Conservation (phyloP, 1,284 basidiomycete genomes). For the Stereum hirsutum region DNA sequence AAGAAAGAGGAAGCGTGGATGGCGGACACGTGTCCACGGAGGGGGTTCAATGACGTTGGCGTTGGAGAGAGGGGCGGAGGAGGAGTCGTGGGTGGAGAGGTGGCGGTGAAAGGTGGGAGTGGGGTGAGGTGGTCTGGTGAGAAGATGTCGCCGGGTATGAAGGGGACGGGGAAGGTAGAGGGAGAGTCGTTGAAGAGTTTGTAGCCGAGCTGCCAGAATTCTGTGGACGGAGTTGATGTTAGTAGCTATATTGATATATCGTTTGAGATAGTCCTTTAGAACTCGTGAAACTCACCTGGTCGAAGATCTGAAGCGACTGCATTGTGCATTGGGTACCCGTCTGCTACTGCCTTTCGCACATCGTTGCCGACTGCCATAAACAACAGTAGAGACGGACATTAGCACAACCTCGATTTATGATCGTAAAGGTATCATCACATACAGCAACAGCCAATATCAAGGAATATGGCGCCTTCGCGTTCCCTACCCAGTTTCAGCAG, state of each 20-base stretch:
- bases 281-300: neutral
- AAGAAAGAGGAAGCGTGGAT: conserved; percentile 37
- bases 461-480: conserved; percentile 8
- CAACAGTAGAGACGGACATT: too few species aligned
- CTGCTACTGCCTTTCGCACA: neutral
- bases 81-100: conserved; percentile 11
- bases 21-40: conserved; percentile 30
- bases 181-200: neutral
- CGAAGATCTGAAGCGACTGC: conserved; percentile 19
- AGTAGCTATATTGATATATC: too few species aligned
- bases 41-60: conserved; percentile 27
- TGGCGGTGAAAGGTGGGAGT: conserved; percentile 17
- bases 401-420: neutral
- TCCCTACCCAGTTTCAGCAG: conserved; percentile 7
- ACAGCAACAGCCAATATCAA: conserved; percentile 13
- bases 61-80: conserved; percentile 21
- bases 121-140: too few species aligned
- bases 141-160: neutral
- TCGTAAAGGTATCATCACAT: neutral
- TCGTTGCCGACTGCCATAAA: conserved; percentile 1
- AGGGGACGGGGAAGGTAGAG: neutral
- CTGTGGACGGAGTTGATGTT: too few species aligned
- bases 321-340: conserved; percentile 8
- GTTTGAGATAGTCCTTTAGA: neutral
- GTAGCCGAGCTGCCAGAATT: neutral